Percentiles rank a stretch among this genome's conserved stretches.
Evolutionary conservation across 768 basidiomycete species (phyloP).

Genomic region (Pulveroboletus sp.): DNA sequence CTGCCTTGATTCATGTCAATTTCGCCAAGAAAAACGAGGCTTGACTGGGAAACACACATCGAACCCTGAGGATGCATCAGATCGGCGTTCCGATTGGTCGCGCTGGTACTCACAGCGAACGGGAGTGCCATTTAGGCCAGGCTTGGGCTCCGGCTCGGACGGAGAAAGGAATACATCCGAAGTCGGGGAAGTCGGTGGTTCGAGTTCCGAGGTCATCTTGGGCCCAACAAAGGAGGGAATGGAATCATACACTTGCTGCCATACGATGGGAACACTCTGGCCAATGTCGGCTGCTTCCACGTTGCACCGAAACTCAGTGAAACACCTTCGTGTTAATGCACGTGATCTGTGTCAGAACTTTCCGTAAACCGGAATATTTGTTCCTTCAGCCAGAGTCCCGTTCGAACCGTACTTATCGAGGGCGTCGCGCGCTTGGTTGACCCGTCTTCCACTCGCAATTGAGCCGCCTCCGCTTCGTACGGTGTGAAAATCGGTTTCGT

Average conservation of each 20-base stretch:
- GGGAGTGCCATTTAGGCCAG: conserved; percentile 69
- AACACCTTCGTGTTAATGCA: neutral
- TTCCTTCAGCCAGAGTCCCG: too few species aligned
- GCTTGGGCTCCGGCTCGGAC: conserved; percentile 60
- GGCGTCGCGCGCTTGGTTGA: too few species aligned
- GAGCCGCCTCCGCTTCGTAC: neutral
- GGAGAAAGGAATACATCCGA: conserved; percentile 51
- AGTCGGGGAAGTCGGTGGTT: conserved; percentile 54
- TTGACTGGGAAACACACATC: conserved; percentile 54
- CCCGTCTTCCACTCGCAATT: neutral
- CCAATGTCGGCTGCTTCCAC: conserved; percentile 6
- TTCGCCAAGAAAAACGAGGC: conserved; percentile 8
- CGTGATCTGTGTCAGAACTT: neutral
- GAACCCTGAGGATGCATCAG: conserved; percentile 54
- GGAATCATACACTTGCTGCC: neutral
- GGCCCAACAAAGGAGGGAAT: neutral
- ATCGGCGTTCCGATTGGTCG: neutral
- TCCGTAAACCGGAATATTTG: too few species aligned
- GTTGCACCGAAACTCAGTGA: conserved; percentile 7
- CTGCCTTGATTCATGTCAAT: conserved; percentile 48
- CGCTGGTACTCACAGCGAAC: conserved; percentile 65
- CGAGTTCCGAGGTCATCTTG: conserved; percentile 20
- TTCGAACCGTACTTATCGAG: too few species aligned
- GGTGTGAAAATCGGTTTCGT: neutral
- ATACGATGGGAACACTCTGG: neutral